A percentile compares a stretch with the other conserved stretches of the same genome.
These are phyloP conservation scores for Hebeloma cylindrosporum DNA, from an alignment of 768 basidiomycete genomes.

Conservation along the genomic window DNA sequence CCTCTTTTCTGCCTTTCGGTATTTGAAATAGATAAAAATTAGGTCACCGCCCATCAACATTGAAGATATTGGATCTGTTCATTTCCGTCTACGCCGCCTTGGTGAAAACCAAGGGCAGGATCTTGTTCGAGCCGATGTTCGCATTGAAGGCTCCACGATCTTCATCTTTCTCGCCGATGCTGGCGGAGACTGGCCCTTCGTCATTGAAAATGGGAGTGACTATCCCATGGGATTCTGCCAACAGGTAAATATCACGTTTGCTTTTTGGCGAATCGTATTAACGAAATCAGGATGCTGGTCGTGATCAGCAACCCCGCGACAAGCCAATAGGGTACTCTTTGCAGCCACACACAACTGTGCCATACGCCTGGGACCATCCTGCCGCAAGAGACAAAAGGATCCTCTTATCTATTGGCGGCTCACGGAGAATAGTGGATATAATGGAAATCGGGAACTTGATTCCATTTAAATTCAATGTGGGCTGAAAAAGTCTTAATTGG, in stretches of 20 bases:
- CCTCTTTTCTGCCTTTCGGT: not conserved
- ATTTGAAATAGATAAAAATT: not conserved
- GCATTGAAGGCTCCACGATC: conserved; percentile 84
- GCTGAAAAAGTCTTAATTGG: conserved; percentile 21
- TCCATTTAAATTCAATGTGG: conserved; percentile 83
- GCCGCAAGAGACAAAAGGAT: conserved; percentile 82
- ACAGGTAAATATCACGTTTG: conserved; percentile 47
- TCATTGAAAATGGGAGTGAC: conserved; percentile 87
- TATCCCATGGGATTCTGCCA: conserved; percentile 69
- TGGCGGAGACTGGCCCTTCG: conserved; percentile 82
- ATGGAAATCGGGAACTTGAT: conserved; percentile 93
- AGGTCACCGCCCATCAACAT: conserved; percentile 95
- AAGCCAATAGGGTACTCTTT: conserved; percentile 55
- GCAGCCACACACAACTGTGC: conserved; percentile 47
- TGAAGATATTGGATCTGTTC: conserved; percentile 83
- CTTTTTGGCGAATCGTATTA: not conserved
- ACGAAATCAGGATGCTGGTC: conserved; percentile 40
- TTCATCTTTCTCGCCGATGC: conserved; percentile 76
- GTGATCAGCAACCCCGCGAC: conserved; percentile 41
- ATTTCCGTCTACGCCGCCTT: conserved; percentile 64
- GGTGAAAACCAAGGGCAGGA: conserved; percentile 36
- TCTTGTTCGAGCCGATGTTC: conserved; percentile 74
- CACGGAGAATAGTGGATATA: conserved; percentile 75
- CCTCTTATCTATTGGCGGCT: conserved; percentile 57
- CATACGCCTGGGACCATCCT: conserved; percentile 95